Base-by-base conservation (phyloP, 2,329 filamentous ascomycete species). In the Exophiala dermatitidis region DNA sequence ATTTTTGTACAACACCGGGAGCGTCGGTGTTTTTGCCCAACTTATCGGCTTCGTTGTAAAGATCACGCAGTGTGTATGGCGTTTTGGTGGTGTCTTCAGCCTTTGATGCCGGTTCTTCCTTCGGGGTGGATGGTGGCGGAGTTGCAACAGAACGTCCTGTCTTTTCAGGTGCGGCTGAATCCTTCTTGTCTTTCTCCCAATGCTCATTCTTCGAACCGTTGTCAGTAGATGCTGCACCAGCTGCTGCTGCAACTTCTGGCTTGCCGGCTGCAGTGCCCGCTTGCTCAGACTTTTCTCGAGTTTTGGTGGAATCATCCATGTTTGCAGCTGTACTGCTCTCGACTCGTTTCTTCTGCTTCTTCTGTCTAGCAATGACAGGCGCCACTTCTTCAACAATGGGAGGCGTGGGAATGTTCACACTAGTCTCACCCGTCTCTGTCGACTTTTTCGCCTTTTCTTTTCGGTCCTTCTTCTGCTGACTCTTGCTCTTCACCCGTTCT, bases 351-450 rank as follows among this genome's bases (percentile, higher is more conserved):
- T 75, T 77, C 28, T 73, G 72, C 60, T 77, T 84, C 63, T 82
- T 82, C 68, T 84, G 83, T 40, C 82, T 72, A 26, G 80, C 80
- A 53, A 83, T 68, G 41, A 85, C 83, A 0, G 82, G 81, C 42
- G 79, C 82, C 29, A 72, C 67, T 58, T 82, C 80, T 57, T 81
- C 77, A 5, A 68, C 64, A 3, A 64, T 52, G 19, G 62, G 54
- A 28, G 54, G 53, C 5, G 53, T 46, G 3, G 58, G 41, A 5
- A 65, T 65, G 10, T 52, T 56, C n/a, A 59, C 52, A 6, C 57
- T 53, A 53, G 67, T 63, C 47, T 74, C 74, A 64, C 74, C 68
- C 8, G 67, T 66, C 53, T 74, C 72, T 7, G 62, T 60, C 1
- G 67, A 68, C 38, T 74, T 69, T 60, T 74, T 76, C 1, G 73